Conservation (phyloP, 805 yeast species). For the Ogataea polymorpha region DNA sequence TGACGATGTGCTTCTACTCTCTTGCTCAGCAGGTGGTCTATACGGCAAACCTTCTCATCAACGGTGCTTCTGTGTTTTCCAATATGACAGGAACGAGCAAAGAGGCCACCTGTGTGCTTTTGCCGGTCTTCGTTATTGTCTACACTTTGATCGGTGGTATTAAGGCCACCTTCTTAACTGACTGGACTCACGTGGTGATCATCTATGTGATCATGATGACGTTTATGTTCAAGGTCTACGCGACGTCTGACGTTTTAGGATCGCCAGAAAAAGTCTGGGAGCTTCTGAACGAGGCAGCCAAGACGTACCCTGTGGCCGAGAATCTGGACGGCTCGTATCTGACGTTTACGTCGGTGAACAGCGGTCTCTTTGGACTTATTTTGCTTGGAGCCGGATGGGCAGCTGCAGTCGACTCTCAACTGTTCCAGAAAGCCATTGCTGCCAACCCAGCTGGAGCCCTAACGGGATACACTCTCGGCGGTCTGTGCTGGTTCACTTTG, state of each 20-base stretch:
- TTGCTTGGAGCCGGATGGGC: constrained; percentile 38
- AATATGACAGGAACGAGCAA: constrained; percentile 34
- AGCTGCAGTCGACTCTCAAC: constrained; percentile 32
- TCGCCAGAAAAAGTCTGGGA: constrained; percentile 36
- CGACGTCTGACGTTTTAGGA: constrained; percentile 31
- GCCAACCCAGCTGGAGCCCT: constrained; percentile 39
- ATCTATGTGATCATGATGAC: constrained; percentile 32
- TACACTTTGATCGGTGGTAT: constrained; percentile 41
- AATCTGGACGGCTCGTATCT: constrained; percentile 23
- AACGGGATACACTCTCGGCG: constrained; percentile 46
- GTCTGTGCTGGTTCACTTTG: constrained; percentile 43
- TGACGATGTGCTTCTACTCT: constrained; percentile 27
- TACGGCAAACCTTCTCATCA: constrained; percentile 34
- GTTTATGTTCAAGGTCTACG: constrained; percentile 29
- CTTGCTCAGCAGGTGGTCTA: constrained; percentile 29
- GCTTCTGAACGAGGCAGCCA: constrained; percentile 28
- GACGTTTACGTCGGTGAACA: constrained; percentile 28
- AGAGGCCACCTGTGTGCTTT: constrained; percentile 33
- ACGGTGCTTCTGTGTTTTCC: constrained; percentile 35
- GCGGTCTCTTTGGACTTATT: constrained; percentile 29
- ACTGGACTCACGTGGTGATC: constrained; percentile 38
- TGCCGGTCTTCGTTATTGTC: constrained; percentile 36
- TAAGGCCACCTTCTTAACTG: constrained; percentile 40
- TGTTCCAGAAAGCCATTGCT: constrained; percentile 41
- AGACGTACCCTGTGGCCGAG: constrained; percentile 18